Evolutionary conservation across 176 grass and related monocot species (phyloP).

Genomic region (Triticum dicoccoides): DNA sequence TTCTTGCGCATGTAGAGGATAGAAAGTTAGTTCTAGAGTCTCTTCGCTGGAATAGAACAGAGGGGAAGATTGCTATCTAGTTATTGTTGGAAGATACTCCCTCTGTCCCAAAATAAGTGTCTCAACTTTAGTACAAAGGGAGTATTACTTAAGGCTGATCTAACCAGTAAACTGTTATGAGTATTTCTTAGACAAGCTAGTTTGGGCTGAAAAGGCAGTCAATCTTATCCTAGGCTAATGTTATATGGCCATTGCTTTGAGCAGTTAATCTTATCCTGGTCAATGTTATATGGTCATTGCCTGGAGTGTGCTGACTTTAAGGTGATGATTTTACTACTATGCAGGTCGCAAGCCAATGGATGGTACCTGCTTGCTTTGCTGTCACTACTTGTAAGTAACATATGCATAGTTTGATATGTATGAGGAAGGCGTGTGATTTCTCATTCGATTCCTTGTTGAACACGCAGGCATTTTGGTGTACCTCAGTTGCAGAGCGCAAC

Average conservation of each 20-base stretch:
- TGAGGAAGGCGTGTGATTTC: neutral
- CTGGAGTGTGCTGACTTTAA: neutral
- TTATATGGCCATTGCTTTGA: neutral
- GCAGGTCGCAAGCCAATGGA: slow-evolving; percentile 89
- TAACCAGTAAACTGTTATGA: neutral
- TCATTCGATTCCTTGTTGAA: slow-evolving; percentile 12
- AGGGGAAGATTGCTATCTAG: neutral
- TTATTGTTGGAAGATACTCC: neutral
- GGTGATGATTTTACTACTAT: slow-evolving; percentile 7
- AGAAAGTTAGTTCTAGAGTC: neutral
- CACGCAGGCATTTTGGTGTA: slow-evolving; percentile 71
- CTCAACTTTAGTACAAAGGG: too few relatives aligned
- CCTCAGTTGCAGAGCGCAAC: slow-evolving; percentile 75
- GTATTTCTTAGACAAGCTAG: neutral
- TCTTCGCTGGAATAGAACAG: neutral
- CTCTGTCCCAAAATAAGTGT: too few relatives aligned
- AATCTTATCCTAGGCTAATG: neutral
- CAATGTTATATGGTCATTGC: neutral
- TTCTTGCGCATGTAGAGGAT: neutral
- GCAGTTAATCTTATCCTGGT: neutral
- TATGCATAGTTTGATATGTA: neutral
- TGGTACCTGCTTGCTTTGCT: slow-evolving; percentile 68
- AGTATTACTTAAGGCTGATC: neutral
- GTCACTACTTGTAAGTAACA: slow-evolving; percentile 69
- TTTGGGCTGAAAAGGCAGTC: neutral